Base-by-base conservation (phyloP, 345 rosid genomes). In the Carallia brachiata region DNA sequence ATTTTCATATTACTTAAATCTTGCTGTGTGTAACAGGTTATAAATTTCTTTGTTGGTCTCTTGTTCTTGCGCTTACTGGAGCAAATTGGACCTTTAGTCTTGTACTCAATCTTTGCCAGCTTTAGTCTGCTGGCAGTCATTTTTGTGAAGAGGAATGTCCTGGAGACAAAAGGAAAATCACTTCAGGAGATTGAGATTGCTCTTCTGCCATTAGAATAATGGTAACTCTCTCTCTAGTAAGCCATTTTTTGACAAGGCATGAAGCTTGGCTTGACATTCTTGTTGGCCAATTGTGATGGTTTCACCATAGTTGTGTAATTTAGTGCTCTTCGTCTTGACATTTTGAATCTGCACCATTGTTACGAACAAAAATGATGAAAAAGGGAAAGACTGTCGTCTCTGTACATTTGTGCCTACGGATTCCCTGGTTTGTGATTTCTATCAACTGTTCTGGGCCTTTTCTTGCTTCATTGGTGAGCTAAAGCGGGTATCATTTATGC, bases 131-230 rank as follows among this genome's bases (percentile, higher is more conserved):
- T 87, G 73, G 97, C 86, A 6, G 91, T 86, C 48, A 59, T 83
- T 66, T 94, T 87, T 73, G 93, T 94, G 50, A 81, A 84, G 95
- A 85, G 78, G 80, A 85, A 84, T 62, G 93, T 91, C 69, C 32
- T 89, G 68, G 97, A 94, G 83, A 94, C 97, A 18, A 91, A 88
- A 80, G 98, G 98, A 67, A 94, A 91, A 73, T 82, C 91, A 65
- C 96, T 94, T 27, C 95, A 94, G 80, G 98, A 91, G 84, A 94
- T 94, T 62, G 97, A 94, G 81, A 77, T 87, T 44, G 83, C 89
- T n/a, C 85, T 89, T 74, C 87, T 85, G 74, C 87, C 90, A 39
- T 79, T 68, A 15, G 86, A 82, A 17, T 84, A 80, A 77, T 67
- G 80, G 79, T 65, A 63, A n/a, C 27, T 66, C 4, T 10, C 48